Conservation (phyloP, 2,329 filamentous ascomycete genomes). For the Verticillium nubilum region DNA sequence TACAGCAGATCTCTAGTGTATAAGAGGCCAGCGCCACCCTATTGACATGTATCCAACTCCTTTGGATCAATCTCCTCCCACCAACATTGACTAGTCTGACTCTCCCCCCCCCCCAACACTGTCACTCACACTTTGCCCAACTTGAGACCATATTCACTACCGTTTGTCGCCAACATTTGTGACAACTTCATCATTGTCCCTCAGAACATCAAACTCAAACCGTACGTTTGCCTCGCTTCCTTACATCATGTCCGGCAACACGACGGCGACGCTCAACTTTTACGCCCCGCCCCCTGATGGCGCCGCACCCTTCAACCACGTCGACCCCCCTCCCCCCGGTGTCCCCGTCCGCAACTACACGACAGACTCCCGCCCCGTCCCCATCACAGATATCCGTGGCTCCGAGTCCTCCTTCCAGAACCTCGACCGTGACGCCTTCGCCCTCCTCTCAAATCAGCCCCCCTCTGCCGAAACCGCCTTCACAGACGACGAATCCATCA, state of each 20-base stretch:
- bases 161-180: too few relatives aligned
- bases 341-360: constrained; percentile 61
- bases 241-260: constrained; percentile 39
- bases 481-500: constrained; percentile 62
- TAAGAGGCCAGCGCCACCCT: background rate
- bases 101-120: too few relatives aligned
- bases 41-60: too few relatives aligned
- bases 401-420: constrained; percentile 57
- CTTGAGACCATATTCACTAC: too few relatives aligned
- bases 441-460: constrained; percentile 53
- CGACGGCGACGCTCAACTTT: constrained; percentile 60
- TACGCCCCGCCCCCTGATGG: constrained; percentile 56
- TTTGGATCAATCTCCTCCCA: too few relatives aligned
- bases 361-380: constrained; percentile 41
- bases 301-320: constrained; percentile 58
- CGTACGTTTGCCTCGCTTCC: background rate
- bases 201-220: too few relatives aligned
- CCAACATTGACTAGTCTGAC: too few relatives aligned
- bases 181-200: too few relatives aligned
- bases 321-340: constrained; percentile 57
- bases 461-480: constrained; percentile 57
- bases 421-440: constrained; percentile 72
- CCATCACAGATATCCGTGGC: constrained; percentile 69
- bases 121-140: too few relatives aligned
- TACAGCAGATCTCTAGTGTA: background rate